A percentile compares a stretch with the other conserved stretches of the same genome.
phyloP scores from a whole-genome alignment of 495 filamentous ascomycete genomes.

The Evansstolkia leycettana region DNA sequence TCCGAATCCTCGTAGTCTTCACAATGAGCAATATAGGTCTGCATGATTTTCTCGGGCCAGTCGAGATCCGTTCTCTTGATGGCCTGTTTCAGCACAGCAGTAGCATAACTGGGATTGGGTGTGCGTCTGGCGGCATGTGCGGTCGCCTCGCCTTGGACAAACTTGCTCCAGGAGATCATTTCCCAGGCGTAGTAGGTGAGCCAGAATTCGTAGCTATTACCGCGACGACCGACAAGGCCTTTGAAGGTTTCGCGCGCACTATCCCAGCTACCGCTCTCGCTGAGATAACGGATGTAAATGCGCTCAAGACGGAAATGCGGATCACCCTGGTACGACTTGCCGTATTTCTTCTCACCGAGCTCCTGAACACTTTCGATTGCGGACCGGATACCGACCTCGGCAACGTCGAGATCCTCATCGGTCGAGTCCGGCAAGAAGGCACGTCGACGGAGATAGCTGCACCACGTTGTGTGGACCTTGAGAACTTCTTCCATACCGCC shows the following conservation, averaged over 20 bases:
- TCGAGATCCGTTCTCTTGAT: slow-evolving; percentile 61
- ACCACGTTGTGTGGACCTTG: slow-evolving; percentile 86
- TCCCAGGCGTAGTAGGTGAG: slow-evolving; percentile 84
- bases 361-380: slow-evolving; percentile 73
- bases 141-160: slow-evolving; percentile 35
- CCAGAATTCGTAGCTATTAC: slow-evolving; percentile 85
- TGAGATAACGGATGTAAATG: slow-evolving; percentile 82
- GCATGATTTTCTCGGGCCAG: slow-evolving; percentile 83
- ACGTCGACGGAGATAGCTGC: slow-evolving; percentile 72
- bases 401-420: slow-evolving; percentile 85
- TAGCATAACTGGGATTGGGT: slow-evolving; percentile 51
- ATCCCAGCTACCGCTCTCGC: slow-evolving; percentile 57
- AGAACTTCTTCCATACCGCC: slow-evolving; percentile 73
- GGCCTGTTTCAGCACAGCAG: slow-evolving; percentile 60
- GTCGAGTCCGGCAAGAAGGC: slow-evolving; percentile 64
- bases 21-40: slow-evolving; percentile 72
- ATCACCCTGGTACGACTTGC: slow-evolving; percentile 67
- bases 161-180: slow-evolving; percentile 55
- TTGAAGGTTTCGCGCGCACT: slow-evolving; percentile 64
- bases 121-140: slow-evolving; percentile 32
- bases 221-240: slow-evolving; percentile 51
- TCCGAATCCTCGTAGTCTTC: slow-evolving; percentile 72
- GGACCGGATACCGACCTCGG: slow-evolving; percentile 77
- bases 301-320: slow-evolving; percentile 78
- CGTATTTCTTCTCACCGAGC: slow-evolving; percentile 64